Conservation (phyloP, 148 eudicot genomes). For the Hydrangea macrophylla region DNA sequence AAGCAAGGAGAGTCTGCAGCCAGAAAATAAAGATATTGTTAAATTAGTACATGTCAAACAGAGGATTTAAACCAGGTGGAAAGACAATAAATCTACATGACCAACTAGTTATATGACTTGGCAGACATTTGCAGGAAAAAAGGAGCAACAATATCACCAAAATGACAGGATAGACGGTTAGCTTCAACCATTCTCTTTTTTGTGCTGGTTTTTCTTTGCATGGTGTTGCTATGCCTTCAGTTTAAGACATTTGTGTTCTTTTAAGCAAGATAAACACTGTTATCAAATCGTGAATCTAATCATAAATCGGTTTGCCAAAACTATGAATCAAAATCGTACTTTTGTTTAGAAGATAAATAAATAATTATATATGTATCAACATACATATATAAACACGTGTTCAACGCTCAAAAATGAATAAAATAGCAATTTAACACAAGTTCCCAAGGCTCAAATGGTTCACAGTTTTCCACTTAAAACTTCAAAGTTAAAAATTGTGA, state of each 20-base stretch:
- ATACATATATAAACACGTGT: too few species aligned
- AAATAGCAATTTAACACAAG: too few species aligned
- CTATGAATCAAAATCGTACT: too few species aligned
- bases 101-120: background rate
- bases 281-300: too few species aligned
- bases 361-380: too few species aligned
- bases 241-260: background rate
- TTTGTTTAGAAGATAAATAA: too few species aligned
- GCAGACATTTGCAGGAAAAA: background rate
- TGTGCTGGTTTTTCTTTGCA: background rate
- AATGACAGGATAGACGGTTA: background rate
- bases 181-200: background rate
- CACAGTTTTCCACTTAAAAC: too few species aligned
- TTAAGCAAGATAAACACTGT: too few species aligned
- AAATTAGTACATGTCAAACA: background rate
- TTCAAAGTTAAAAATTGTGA: too few species aligned
- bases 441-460: too few species aligned
- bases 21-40: slow-evolving; percentile 1
- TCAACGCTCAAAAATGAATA: too few species aligned
- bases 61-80: background rate
- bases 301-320: too few species aligned
- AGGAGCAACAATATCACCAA: background rate
- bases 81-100: background rate
- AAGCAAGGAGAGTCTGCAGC: slow-evolving; percentile 78
- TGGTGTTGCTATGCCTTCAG: background rate